Base-by-base conservation (phyloP, 371 early-diverging fungal species). In the Circinella umbellata region DNA sequence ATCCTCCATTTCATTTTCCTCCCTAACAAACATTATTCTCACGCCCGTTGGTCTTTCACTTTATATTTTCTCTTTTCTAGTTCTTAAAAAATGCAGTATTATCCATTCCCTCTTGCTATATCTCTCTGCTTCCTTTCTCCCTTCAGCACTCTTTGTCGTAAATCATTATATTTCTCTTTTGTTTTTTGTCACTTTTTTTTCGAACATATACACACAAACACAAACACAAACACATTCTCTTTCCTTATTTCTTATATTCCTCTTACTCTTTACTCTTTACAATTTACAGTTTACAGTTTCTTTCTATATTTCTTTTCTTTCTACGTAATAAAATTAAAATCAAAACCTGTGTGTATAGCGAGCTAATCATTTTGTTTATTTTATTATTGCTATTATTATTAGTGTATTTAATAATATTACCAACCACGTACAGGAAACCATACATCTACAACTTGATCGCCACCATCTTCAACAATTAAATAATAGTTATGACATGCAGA, bases 391-490 rank as follows among this genome's bases (percentile, higher is more conserved):
- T 27, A 27, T 27, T 27, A 27, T 27, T 27, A 27, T 27, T 27
- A 27, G 27, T 27, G 27, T 27, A 60, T 67, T 63, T 17, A 11
- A 11, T 64, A 48, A 18, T 48, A 17, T 66, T 77, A 84, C 84
- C 84, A 84, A 20, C 84, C 84, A 60, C 74, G 72, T 10, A 81
- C 77, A 51, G 84, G 84, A 8, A 84, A 79, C 84, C 84, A 84
- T 6, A 84, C 77, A 69, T 84, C 84, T 10, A 77, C 71, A 0
- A 84, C 72, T 14, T 54, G 66, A 68, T 81, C 80, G 27, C 69
- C 66, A 3, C 72, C 74, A 48, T 76, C 65, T 39, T 83, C 80
- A 20, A 80, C 68, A 48, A 84, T 67, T 15, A 84, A 54, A 48
- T 80, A 84, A 51, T 70, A 84, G 27, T 68, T 48, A 68, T 77